Base-by-base conservation (phyloP, 345 rosid genomes). In the Hibiscus syriacus region DNA sequence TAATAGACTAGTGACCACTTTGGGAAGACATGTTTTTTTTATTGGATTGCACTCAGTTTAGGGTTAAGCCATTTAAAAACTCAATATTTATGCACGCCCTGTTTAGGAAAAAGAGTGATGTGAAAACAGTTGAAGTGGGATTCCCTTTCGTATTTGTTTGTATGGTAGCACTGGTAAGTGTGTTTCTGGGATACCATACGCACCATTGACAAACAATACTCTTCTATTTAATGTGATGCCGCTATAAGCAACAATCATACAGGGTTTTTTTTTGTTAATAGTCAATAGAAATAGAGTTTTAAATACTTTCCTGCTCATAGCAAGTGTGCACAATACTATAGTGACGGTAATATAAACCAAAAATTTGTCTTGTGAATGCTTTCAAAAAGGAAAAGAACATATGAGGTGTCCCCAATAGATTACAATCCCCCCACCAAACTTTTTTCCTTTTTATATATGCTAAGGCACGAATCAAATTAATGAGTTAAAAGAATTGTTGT, bases 131-230 rank as follows among this genome's bases (percentile, higher is more conserved):
- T 64, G 82, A 83, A 53, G 81, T 59, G 11, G 98, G 84, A 61
- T 87, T 81, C 72, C 97, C 98, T 48, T 76, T 89, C 38, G 85
- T 90, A 60, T 90, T 79, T 68, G 96, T 93, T 7, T 77, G 86
- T 63, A 81, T 89, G 80, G 97, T 89, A 69, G 96, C 95, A 17
- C 71, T 93, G 43, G 57, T 87, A 76, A 83, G 91, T 70, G 68
- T 81, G 55, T 68, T 80, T 64, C 55, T 90, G 0, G 98, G 98
- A 67, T 82, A 77, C 58, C 70, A 71, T 70, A 54, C 77, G 45
- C 84, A 34, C 64, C 70, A 50, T 32, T 87, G 81, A 82, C 69
- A 70, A 20, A 22, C 16, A 52, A 36, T 20, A 9, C 7, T 19
- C 2, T 34, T 34, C 7, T 9, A 4, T 3, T 34, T 0, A 67